Conservation (phyloP, 2,329 filamentous ascomycete genomes). For the Pseudogymnoascus sp. region DNA sequence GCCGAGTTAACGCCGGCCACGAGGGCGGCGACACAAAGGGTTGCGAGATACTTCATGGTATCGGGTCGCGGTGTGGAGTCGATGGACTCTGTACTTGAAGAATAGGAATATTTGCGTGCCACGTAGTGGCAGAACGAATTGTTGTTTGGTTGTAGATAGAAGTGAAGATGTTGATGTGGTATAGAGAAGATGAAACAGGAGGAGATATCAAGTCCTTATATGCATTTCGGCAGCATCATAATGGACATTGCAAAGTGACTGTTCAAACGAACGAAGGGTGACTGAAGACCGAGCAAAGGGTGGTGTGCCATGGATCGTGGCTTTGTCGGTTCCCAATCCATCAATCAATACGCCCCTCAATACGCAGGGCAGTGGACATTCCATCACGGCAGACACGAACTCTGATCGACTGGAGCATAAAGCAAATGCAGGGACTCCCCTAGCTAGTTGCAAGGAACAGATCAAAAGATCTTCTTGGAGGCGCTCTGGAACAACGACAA, state of each 20-base stretch:
- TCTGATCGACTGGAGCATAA: neutral
- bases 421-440: neutral
- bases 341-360: neutral
- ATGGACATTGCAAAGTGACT: neutral
- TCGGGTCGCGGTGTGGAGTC: conserved; percentile 10
- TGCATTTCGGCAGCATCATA: neutral
- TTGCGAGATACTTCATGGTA: conserved; percentile 41
- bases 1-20: conserved; percentile 30
- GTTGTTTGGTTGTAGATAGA: neutral
- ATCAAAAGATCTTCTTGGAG: neutral
- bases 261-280: neutral
- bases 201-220: conserved; percentile 7
- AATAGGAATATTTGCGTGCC: conserved; percentile 14
- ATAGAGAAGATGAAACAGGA: neutral
- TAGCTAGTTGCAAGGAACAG: neutral
- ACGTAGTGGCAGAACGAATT: conserved; percentile 11
- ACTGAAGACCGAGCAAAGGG: neutral
- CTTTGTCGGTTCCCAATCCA: neutral
- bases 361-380: neutral
- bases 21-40: conserved; percentile 33
- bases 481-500: neutral
- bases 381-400: neutral
- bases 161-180: neutral
- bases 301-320: neutral
- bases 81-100: conserved; percentile 11